phyloP scores from a whole-genome alignment of 176 grass and related monocot species.

The Thalia dealbata region DNA sequence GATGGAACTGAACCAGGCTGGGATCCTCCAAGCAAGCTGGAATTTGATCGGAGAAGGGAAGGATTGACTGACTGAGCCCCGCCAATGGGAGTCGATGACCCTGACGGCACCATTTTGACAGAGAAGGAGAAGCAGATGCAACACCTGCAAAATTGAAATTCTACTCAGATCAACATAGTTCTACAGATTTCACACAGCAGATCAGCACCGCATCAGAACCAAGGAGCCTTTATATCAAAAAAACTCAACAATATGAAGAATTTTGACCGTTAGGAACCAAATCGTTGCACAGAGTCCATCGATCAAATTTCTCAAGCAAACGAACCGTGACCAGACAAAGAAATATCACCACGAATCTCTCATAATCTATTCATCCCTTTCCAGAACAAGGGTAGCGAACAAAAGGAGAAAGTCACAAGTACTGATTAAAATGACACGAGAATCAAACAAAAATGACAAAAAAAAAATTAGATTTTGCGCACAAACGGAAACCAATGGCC shows the following conservation, averaged over 20 bases:
- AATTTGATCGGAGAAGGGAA: slow-evolving; percentile 65
- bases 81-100: slow-evolving; percentile 66
- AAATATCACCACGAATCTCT: slow-evolving; percentile 5
- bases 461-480: slow-evolving; percentile 30
- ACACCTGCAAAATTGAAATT: slow-evolving; percentile 6
- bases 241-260: slow-evolving; percentile 2
- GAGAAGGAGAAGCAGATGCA: slow-evolving; percentile 4
- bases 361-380: slow-evolving; percentile 25
- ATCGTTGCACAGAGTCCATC: slow-evolving; percentile 17
- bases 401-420: slow-evolving; percentile 18
- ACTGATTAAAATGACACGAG: slow-evolving; percentile 17
- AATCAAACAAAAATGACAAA: slow-evolving; percentile 19
- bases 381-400: slow-evolving; percentile 11
- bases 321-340: slow-evolving; percentile 11
- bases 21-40: slow-evolving; percentile 50
- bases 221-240: background rate
- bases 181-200: background rate
- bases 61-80: slow-evolving; percentile 46
- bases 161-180: slow-evolving; percentile 11
- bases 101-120: slow-evolving; percentile 68
- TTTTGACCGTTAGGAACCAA: background rate
- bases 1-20: slow-evolving; percentile 23
- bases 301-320: slow-evolving; percentile 22
- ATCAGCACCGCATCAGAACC: background rate
- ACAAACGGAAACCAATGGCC: slow-evolving; percentile 22